A percentile compares a stretch with the other conserved stretches of the same genome.
phyloP scores from a whole-genome alignment of 768 basidiomycete species.

The Pulveroboletus sp. region DNA sequence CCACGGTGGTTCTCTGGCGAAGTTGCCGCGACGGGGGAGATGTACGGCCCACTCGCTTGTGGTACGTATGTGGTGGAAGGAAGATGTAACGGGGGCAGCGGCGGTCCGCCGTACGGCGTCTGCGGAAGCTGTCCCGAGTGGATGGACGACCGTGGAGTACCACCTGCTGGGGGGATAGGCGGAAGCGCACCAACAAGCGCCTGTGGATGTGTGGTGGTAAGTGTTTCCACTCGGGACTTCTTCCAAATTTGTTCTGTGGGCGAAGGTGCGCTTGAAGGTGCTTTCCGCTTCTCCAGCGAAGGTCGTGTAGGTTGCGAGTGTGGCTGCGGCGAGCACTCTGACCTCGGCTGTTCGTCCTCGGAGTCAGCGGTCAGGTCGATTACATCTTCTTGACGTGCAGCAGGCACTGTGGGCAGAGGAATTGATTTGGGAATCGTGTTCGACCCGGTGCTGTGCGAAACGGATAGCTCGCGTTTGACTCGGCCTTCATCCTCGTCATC shows the following conservation, averaged over 20 bases:
- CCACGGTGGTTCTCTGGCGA: constrained; percentile 21
- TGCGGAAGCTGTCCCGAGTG: constrained; percentile 15
- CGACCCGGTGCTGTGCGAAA: constrained; percentile 51
- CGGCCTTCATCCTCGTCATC: constrained; percentile 74
- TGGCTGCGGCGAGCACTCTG: constrained; percentile 18
- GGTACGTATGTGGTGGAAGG: constrained; percentile 18
- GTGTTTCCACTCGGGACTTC: constrained; percentile 44
- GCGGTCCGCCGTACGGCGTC: constrained; percentile 20
- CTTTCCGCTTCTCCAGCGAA: constrained; percentile 57
- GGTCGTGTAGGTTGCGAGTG: constrained; percentile 32
- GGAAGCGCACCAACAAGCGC: constrained; percentile 13
- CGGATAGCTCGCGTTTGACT: constrained; percentile 73
- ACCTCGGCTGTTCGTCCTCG: constrained; percentile 59
- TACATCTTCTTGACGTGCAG: constrained; percentile 43
- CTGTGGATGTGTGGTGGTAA: constrained; percentile 12
- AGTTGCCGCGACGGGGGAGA: constrained; percentile 18
- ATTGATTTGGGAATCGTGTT: constrained; percentile 30
- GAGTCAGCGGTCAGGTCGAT: constrained; percentile 85
- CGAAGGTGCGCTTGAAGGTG: constrained; percentile 44
- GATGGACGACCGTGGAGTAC: constrained; percentile 9
- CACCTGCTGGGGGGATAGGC: constrained; percentile 25
- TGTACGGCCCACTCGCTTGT: constrained; percentile 18
- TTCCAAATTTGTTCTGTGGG: constrained; percentile 74
- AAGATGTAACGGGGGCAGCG: constrained; percentile 29
- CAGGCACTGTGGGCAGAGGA: constrained; percentile 12